These are phyloP conservation scores for Balamuthia mandrillaris DNA, from an alignment of 208 protist genomes.

Conservation along the genomic window DNA sequence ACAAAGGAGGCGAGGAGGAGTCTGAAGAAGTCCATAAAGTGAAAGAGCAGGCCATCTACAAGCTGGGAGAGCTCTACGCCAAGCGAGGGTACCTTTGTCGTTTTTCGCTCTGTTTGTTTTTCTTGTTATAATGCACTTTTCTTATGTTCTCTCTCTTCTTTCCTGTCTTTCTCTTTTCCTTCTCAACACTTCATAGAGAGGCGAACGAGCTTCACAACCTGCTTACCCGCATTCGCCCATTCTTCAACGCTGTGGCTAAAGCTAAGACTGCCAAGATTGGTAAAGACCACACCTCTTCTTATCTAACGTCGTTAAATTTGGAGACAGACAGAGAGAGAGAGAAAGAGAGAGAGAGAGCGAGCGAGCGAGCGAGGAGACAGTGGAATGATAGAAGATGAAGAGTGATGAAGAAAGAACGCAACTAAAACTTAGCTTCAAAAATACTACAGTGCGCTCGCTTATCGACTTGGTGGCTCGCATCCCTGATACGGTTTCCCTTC, in stretches of 20 bases:
- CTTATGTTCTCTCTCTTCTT: not conserved
- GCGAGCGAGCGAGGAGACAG: too few species aligned
- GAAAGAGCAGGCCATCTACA: slow-evolving; percentile 73
- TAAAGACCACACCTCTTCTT: not conserved
- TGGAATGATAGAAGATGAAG: too few species aligned
- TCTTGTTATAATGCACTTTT: not conserved
- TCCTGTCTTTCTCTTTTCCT: not conserved
- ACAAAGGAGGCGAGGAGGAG: not conserved
- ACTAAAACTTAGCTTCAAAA: not conserved
- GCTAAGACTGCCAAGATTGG: slow-evolving; percentile 78
- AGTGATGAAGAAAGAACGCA: not conserved
- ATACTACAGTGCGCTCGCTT: slow-evolving; percentile 63
- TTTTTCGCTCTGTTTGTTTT: not conserved
- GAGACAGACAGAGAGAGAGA: not conserved
- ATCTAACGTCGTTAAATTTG: not conserved
- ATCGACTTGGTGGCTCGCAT: slow-evolving; percentile 68
- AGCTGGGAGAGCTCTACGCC: slow-evolving; percentile 67
- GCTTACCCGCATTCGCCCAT: slow-evolving; percentile 60
- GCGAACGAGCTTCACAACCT: slow-evolving; percentile 45
- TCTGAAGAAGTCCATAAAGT: slow-evolving; percentile 26
- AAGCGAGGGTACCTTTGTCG: slow-evolving; percentile 10
- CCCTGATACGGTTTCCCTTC: slow-evolving; percentile 74
- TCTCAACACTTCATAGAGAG: slow-evolving; percentile 17
- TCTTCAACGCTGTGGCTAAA: slow-evolving; percentile 75
- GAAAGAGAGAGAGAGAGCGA: not conserved